Percentiles rank a stretch among this genome's conserved stretches.
These are phyloP conservation scores for Aspergillus bertholletiae DNA, from an alignment of 495 filamentous ascomycete genomes.

Conservation along the genomic window DNA sequence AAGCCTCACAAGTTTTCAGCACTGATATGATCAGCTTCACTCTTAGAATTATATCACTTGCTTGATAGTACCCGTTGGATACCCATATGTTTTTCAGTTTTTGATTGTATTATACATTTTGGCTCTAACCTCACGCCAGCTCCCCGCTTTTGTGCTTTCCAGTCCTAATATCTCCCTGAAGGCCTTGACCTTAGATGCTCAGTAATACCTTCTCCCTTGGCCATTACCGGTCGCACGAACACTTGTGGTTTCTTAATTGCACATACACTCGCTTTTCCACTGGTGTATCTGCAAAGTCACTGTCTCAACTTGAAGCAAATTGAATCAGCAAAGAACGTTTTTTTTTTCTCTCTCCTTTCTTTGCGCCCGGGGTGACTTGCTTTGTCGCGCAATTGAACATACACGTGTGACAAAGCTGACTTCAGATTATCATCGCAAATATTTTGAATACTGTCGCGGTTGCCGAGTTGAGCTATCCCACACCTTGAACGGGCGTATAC, in stretches of 20 bases:
- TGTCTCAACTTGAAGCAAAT: neutral
- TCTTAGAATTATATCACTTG: neutral
- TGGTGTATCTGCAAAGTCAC: neutral
- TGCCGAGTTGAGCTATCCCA: neutral
- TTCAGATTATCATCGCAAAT: neutral
- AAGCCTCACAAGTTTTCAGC: neutral
- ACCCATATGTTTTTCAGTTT: neutral
- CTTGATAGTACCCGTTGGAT: neutral
- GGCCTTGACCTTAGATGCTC: neutral
- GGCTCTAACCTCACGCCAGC: neutral
- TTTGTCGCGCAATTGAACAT: neutral
- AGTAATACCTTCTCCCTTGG: neutral
- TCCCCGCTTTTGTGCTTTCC: neutral
- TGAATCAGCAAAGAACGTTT: neutral
- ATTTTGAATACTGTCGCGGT: neutral
- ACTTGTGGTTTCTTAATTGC: neutral
- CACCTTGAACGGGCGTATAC: conserved; percentile 23
- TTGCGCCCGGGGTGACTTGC: too few relatives aligned
- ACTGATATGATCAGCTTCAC: neutral
- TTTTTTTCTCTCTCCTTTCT: neutral
- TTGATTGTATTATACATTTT: neutral
- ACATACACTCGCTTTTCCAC: neutral
- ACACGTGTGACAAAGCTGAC: neutral
- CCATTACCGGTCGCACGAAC: neutral
- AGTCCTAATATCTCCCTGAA: neutral